Evolutionary conservation across 1,284 basidiomycete genomes (phyloP).

Genomic region (Amylostereum chailletii): DNA sequence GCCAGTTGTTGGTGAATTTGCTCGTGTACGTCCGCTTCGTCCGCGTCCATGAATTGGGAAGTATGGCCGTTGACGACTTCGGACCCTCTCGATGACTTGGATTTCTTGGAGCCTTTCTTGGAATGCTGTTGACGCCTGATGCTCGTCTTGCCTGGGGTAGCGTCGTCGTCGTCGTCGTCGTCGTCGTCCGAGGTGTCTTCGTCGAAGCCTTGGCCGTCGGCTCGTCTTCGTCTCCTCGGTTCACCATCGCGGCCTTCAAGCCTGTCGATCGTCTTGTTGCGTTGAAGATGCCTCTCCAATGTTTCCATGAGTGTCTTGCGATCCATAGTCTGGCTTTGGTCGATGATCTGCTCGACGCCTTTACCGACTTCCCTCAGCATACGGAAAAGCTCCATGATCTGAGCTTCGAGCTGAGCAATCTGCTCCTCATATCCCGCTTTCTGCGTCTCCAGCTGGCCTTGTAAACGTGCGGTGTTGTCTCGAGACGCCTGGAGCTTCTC

Average conservation of each 20-base stretch:
- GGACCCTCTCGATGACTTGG: slow-evolving; percentile 28
- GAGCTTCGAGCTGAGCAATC: slow-evolving; percentile 82
- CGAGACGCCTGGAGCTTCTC: slow-evolving; percentile 76
- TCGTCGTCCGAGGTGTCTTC: background rate
- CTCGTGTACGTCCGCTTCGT: slow-evolving; percentile 77
- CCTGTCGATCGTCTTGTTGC: slow-evolving; percentile 79
- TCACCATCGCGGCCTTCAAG: slow-evolving; percentile 62
- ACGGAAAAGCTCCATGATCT: slow-evolving; percentile 90
- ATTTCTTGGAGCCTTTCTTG: slow-evolving; percentile 23
- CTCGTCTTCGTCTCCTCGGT: slow-evolving; percentile 29
- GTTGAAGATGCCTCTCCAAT: slow-evolving; percentile 77
- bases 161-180: slow-evolving; percentile 11
- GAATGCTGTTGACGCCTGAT: slow-evolving; percentile 28
- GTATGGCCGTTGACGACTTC: slow-evolving; percentile 43
- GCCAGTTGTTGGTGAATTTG: slow-evolving; percentile 79
- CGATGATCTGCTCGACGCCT: slow-evolving; percentile 69
- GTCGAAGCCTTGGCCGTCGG: slow-evolving; percentile 41
- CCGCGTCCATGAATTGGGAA: slow-evolving; percentile 88
- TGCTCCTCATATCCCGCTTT: slow-evolving; percentile 80
- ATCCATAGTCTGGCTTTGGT: slow-evolving; percentile 53
- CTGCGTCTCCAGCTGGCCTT: slow-evolving; percentile 76
- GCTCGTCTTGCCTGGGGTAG: slow-evolving; percentile 20
- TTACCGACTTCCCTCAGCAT: slow-evolving; percentile 83
- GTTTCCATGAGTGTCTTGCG: slow-evolving; percentile 75
- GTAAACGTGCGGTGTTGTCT: slow-evolving; percentile 67